phyloP scores from a whole-genome alignment of 2,329 filamentous ascomycete species.

The Podosphaera fusca region DNA sequence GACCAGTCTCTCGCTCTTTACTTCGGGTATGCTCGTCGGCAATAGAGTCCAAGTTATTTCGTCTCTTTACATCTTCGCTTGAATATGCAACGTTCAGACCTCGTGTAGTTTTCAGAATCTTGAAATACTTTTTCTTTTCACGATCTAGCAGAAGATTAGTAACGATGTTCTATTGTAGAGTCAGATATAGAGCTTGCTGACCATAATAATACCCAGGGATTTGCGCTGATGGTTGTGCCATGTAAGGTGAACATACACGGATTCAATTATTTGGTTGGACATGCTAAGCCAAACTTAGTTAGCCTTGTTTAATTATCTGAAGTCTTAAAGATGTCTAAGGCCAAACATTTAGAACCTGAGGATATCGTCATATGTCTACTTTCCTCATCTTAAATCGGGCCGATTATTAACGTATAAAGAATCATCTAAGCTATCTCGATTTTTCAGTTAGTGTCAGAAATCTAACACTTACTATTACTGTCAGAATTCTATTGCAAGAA shows the following conservation, averaged over 20 bases:
- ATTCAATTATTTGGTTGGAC: too few relatives aligned
- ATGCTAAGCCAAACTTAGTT: too few relatives aligned
- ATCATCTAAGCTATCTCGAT: background rate
- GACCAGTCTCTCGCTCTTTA: slow-evolving; percentile 10
- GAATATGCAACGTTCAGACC: slow-evolving; percentile 32
- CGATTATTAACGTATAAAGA: too few relatives aligned
- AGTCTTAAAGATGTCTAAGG: too few relatives aligned
- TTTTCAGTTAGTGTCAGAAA: background rate
- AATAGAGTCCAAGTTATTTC: slow-evolving; percentile 16
- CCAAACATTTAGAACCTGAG: too few relatives aligned
- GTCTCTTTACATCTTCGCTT: slow-evolving; percentile 32
- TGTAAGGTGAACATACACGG: background rate
- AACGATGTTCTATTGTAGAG: background rate
- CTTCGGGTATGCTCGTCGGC: slow-evolving; percentile 16
- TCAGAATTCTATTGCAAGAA: background rate
- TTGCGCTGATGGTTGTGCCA: slow-evolving; percentile 6
- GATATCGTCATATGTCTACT: too few relatives aligned
- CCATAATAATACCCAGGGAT: slow-evolving; percentile 34
- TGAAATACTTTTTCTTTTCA: slow-evolving; percentile 43
- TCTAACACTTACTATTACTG: background rate
- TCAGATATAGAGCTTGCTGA: slow-evolving; percentile 9
- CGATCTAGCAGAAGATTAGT: slow-evolving; percentile 20
- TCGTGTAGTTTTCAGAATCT: slow-evolving; percentile 30
- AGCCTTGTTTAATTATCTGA: too few relatives aligned
- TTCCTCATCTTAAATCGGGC: too few relatives aligned